These are phyloP conservation scores for Xylariaceae sp. DNA, from an alignment of 2,329 filamentous ascomycete species.

Conservation along the genomic window DNA sequence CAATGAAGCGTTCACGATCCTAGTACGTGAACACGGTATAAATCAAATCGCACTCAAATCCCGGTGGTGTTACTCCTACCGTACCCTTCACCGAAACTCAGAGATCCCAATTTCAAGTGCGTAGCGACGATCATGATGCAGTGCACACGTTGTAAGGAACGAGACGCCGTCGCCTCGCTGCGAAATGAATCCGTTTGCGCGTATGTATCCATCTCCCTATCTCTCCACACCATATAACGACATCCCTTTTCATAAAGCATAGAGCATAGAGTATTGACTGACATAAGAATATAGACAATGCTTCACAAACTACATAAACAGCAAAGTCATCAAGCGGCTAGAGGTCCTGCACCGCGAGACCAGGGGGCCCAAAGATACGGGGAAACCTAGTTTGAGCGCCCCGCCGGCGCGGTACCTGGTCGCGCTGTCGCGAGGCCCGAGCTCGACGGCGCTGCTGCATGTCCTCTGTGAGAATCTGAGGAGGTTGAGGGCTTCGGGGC, in stretches of 20 bases:
- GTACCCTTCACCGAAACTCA: too few species aligned
- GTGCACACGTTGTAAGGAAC: constrained; percentile 33
- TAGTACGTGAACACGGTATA: too few species aligned
- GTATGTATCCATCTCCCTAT: constrained; percentile 11
- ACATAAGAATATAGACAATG: constrained; percentile 54
- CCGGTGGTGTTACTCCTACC: too few species aligned
- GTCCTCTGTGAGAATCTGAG: constrained; percentile 68
- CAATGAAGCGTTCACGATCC: too few species aligned
- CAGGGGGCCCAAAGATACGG: constrained; percentile 30
- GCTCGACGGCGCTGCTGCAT: constrained; percentile 73
- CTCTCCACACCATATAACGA: not conserved
- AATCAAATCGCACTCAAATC: too few species aligned
- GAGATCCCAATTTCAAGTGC: too few species aligned
- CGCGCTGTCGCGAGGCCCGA: constrained; percentile 78
- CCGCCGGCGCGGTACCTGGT: constrained; percentile 58
- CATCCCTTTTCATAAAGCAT: not conserved
- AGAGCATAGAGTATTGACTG: not conserved
- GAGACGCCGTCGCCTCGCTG: constrained; percentile 27
- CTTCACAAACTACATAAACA: constrained; percentile 71
- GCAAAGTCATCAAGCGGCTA: constrained; percentile 74
- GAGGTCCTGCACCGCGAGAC: constrained; percentile 49
- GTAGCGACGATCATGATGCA: too few species aligned
- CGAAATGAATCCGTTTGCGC: constrained; percentile 29
- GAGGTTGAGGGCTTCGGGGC: constrained; percentile 58
- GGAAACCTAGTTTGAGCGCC: not conserved